These are phyloP conservation scores for Coniophora puteana DNA, from an alignment of 1,284 basidiomycete species.

Conservation along the genomic window DNA sequence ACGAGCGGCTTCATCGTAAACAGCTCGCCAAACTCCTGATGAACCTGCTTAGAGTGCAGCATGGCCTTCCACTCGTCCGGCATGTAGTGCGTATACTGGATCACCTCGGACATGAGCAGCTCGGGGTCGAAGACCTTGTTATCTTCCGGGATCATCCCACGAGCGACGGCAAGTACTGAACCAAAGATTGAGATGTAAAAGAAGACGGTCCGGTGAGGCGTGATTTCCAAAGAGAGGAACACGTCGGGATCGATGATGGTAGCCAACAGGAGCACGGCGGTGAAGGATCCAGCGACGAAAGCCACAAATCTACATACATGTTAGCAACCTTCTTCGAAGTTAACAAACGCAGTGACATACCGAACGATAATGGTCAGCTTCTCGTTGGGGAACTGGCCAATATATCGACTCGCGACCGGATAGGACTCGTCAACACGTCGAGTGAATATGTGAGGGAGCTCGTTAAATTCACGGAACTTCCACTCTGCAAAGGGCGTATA, in stretches of 20 bases:
- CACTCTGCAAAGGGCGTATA: conserved; percentile 96
- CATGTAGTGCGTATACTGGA: conserved; percentile 94
- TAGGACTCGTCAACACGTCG: conserved; percentile 86
- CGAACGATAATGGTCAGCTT: conserved; percentile 86
- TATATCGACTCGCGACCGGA: conserved; percentile 89
- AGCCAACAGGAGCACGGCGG: conserved; percentile 88
- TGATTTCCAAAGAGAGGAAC: conserved; percentile 93
- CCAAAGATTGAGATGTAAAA: conserved; percentile 94
- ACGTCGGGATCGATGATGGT: conserved; percentile 91
- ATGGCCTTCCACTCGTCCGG: conserved; percentile 88
- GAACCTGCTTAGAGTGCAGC: conserved; percentile 87
- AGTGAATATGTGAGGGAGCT: conserved; percentile 90
- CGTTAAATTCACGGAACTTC: conserved; percentile 99
- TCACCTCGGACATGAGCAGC: conserved; percentile 85
- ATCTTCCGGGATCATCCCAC: conserved; percentile 96
- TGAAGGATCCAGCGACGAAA: conserved; percentile 95
- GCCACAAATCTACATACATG: conserved; percentile 64
- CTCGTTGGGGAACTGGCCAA: conserved; percentile 97
- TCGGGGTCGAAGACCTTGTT: conserved; percentile 94
- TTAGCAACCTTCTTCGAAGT: background rate
- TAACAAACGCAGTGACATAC: conserved; percentile 39
- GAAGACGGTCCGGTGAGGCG: conserved; percentile 85
- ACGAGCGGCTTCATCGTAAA: conserved; percentile 88
- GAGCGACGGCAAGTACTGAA: conserved; percentile 80
- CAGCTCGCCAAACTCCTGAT: conserved; percentile 84